These are phyloP conservation scores for Calonectria pauciramosa DNA, from an alignment of 2,329 filamentous ascomycete species.

Conservation along the genomic window DNA sequence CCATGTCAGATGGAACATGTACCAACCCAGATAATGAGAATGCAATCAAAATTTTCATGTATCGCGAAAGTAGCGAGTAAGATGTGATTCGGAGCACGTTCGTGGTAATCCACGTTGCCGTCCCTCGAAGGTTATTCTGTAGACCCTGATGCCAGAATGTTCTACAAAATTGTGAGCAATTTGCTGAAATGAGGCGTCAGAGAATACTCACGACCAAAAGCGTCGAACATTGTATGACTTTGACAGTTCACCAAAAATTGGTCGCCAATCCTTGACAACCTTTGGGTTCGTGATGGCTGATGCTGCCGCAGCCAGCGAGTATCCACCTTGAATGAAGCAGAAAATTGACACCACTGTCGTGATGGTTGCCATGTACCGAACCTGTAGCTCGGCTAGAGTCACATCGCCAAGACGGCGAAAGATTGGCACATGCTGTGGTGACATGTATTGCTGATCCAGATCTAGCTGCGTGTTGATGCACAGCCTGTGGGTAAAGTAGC, in stretches of 20 bases:
- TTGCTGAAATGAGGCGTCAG: background rate
- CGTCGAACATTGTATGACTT: slow-evolving; percentile 33
- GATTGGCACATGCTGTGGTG: slow-evolving; percentile 25
- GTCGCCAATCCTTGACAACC: slow-evolving; percentile 36
- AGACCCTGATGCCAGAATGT: slow-evolving; percentile 41
- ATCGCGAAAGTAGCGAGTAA: slow-evolving; percentile 23
- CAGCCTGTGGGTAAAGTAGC: slow-evolving; percentile 31
- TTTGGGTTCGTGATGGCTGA: slow-evolving; percentile 29
- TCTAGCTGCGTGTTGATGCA: slow-evolving; percentile 35
- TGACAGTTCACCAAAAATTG: slow-evolving; percentile 32
- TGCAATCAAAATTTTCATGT: slow-evolving; percentile 35
- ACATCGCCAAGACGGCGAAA: slow-evolving; percentile 33
- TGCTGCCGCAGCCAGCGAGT: slow-evolving; percentile 30
- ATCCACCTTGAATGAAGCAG: slow-evolving; percentile 39
- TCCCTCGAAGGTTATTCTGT: slow-evolving; percentile 35
- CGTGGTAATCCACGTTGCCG: slow-evolving; percentile 35
- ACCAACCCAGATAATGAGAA: slow-evolving; percentile 35
- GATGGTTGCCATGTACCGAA: slow-evolving; percentile 36
- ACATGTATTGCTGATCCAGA: slow-evolving; percentile 33
- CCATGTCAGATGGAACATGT: slow-evolving; percentile 36
- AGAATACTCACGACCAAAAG: slow-evolving; percentile 38
- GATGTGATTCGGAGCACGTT: slow-evolving; percentile 34
- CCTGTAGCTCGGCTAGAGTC: slow-evolving; percentile 24
- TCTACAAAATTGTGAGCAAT: background rate
- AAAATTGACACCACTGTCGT: slow-evolving; percentile 39